Percentiles rank a stretch among this genome's conserved stretches.
Conservation (phyloP, 805 yeast species). For the Myxozyma melibiosi region DNA sequence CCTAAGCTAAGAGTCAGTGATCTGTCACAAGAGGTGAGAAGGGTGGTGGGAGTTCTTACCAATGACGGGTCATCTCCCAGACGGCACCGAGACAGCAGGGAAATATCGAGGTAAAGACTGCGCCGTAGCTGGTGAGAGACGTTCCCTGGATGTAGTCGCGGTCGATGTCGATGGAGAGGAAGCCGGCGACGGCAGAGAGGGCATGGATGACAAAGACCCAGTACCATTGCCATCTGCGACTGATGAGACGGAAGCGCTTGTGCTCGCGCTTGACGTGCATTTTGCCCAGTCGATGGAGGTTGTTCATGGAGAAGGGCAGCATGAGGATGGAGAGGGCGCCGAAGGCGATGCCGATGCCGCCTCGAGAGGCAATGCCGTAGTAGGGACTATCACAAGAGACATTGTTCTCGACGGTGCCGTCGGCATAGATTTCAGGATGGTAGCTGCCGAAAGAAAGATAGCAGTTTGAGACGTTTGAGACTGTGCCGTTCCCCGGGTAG, state of each 20-base stretch:
- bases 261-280: conserved; percentile 30
- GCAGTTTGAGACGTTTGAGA: conserved; percentile 38
- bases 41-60: conserved; percentile 22
- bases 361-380: conserved; percentile 35
- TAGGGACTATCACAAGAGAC: conserved; percentile 36
- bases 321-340: conserved; percentile 31
- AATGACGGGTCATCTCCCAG: conserved; percentile 39
- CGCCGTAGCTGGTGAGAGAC: conserved; percentile 35
- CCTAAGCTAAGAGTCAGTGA: conserved; percentile 4
- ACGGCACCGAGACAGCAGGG: conserved; percentile 34
- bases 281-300: conserved; percentile 37
- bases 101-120: conserved; percentile 32
- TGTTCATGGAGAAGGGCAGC: conserved; percentile 36
- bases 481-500: conserved; percentile 37
- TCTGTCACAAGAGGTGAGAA: background rate
- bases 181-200: conserved; percentile 38
- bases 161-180: conserved; percentile 39
- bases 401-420: conserved; percentile 36
- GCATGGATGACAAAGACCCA: conserved; percentile 37
- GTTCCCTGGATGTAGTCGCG: conserved; percentile 39
- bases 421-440: conserved; percentile 31
- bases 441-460: conserved; percentile 36
- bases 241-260: conserved; percentile 32
- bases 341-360: conserved; percentile 36
- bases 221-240: conserved; percentile 41